Conservation (phyloP, 1,284 basidiomycete species). For the Clitocybe nebularis region DNA sequence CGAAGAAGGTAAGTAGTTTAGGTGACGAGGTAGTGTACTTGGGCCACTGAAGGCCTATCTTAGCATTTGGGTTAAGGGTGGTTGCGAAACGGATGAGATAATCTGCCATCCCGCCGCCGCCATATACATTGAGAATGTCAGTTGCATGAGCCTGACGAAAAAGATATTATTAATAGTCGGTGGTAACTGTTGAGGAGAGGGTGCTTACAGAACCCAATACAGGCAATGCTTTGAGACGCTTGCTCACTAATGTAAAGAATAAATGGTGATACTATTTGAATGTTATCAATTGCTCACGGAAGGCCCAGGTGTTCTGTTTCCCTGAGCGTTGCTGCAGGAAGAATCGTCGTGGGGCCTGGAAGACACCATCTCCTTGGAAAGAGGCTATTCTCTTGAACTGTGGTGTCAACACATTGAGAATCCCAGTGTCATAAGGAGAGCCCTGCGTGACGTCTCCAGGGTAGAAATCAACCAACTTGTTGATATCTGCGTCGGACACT, state of each 20-base stretch:
- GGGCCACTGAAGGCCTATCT: slow-evolving; percentile 42
- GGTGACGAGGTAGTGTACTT: slow-evolving; percentile 35
- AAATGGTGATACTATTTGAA: not conserved
- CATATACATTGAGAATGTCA: slow-evolving; percentile 37
- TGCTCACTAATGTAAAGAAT: slow-evolving; percentile 33
- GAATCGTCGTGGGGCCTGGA: slow-evolving; percentile 53
- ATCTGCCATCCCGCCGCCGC: slow-evolving; percentile 33
- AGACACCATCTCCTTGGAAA: slow-evolving; percentile 47
- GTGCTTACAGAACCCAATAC: slow-evolving; percentile 39
- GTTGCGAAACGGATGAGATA: slow-evolving; percentile 39
- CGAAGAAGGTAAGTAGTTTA: slow-evolving; percentile 42
- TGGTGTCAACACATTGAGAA: slow-evolving; percentile 39
- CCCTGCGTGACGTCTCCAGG: slow-evolving; percentile 41
- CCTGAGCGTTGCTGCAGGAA: slow-evolving; percentile 38
- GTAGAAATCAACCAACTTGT: slow-evolving; percentile 34
- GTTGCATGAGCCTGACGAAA: slow-evolving; percentile 30
- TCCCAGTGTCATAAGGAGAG: slow-evolving; percentile 49
- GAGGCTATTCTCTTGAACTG: slow-evolving; percentile 53
- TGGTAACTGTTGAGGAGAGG: not conserved
- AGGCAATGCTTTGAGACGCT: slow-evolving; percentile 39
- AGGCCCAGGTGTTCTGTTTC: slow-evolving; percentile 47
- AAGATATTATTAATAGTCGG: slow-evolving; percentile 14
- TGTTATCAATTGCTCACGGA: slow-evolving; percentile 25
- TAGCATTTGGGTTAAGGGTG: slow-evolving; percentile 45
- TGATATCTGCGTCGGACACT: slow-evolving; percentile 24